phyloP scores from a whole-genome alignment of 2,329 filamentous ascomycete genomes.

The Fulvia fulva region DNA sequence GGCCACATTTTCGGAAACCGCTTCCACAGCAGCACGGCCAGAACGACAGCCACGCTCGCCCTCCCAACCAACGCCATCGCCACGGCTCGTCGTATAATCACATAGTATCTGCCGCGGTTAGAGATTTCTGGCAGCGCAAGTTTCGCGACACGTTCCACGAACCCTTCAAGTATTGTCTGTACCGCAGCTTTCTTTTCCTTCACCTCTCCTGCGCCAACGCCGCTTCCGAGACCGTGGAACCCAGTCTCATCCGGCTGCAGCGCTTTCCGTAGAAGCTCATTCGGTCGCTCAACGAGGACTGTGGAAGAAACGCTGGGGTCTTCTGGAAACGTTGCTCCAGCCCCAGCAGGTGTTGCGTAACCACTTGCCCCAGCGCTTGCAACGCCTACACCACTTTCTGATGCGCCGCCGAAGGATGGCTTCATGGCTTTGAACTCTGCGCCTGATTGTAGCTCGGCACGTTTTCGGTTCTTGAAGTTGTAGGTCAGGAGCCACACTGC shows the following conservation, averaged over 20 bases:
- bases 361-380: background rate
- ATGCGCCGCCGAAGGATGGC: conserved; percentile 28
- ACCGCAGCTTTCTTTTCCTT: conserved; percentile 42
- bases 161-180: conserved; percentile 48
- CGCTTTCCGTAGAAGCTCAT: background rate
- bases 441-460: conserved; percentile 32
- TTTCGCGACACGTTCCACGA: conserved; percentile 23
- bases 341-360: background rate
- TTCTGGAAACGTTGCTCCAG: background rate
- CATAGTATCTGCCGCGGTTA: conserved; percentile 44
- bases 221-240: conserved; percentile 44
- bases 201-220: conserved; percentile 32
- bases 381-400: conserved; percentile 19
- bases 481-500: conserved; percentile 59
- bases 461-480: conserved; percentile 52
- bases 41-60: conserved; percentile 14
- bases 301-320: conserved; percentile 8
- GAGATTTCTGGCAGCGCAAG: conserved; percentile 27
- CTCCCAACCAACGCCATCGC: conserved; percentile 40
- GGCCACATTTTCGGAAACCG: conserved; percentile 6
- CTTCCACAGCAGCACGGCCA: conserved; percentile 18
- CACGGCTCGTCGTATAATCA: conserved; percentile 47
- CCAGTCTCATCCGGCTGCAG: conserved; percentile 38
- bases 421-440: conserved; percentile 21
- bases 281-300: conserved; percentile 27